Conservation (phyloP, 805 yeast genomes). For the Tetrapisispora iriomotensis region DNA sequence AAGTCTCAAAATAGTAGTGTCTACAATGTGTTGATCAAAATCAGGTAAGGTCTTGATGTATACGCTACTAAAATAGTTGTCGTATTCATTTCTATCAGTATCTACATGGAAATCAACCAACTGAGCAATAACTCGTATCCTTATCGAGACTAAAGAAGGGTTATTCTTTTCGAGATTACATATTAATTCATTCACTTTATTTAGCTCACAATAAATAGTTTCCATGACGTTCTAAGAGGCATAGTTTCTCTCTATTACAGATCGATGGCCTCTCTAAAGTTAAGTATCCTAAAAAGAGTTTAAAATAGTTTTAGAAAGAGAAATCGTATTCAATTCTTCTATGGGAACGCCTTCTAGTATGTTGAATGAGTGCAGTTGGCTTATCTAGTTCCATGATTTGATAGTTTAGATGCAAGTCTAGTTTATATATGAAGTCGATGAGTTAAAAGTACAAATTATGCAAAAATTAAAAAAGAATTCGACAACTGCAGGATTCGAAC, state of each 20-base stretch:
- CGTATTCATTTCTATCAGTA: background rate
- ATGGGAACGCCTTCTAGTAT: too few species aligned
- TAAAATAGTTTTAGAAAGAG: too few species aligned
- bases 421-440: too few species aligned
- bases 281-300: too few species aligned
- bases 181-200: background rate
- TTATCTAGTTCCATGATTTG: too few species aligned
- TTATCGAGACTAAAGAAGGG: background rate
- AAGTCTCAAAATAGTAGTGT: background rate
- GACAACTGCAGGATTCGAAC: constrained; percentile 7
- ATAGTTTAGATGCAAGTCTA: too few species aligned
- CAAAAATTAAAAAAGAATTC: constrained; percentile 2
- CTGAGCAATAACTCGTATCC: background rate
- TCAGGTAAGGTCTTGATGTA: background rate
- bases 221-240: background rate
- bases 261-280: too few species aligned
- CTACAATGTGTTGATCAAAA: background rate
- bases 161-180: too few species aligned
- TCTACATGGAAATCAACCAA: background rate
- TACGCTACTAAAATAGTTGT: background rate
- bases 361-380: too few species aligned
- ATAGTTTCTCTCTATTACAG: background rate
- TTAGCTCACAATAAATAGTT: background rate
- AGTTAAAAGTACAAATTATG: background rate
- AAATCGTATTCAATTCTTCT: too few species aligned